Evolutionary conservation across 2,329 filamentous ascomycete species (phyloP).

Genomic region (Nakataea oryzae): DNA sequence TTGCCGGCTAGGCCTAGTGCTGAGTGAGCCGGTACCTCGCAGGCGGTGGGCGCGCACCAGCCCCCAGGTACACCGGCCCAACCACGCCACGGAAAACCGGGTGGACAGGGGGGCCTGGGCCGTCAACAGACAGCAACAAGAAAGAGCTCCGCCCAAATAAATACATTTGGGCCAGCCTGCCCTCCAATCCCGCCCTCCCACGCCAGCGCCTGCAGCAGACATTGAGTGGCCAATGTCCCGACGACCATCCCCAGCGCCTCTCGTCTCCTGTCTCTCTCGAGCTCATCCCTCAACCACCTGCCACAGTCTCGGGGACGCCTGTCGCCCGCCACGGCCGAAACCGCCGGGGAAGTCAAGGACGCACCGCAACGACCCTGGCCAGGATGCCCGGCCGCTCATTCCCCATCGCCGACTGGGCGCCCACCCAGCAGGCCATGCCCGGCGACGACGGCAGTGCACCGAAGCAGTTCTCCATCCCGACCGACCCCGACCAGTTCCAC

Average conservation of each 20-base stretch:
- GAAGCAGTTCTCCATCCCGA: neutral
- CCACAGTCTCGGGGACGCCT: neutral
- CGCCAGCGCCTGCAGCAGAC: neutral
- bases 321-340: neutral
- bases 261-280: neutral
- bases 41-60: neutral
- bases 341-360: neutral
- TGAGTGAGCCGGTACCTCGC: neutral
- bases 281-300: neutral
- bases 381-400: slow-evolving; percentile 16
- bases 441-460: slow-evolving; percentile 14
- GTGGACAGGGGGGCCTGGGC: no score
- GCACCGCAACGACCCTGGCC: neutral
- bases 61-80: neutral
- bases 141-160: neutral
- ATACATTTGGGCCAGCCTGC: no score
- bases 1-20: no score
- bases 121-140: neutral
- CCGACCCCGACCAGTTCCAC: slow-evolving; percentile 1
- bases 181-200: neutral
- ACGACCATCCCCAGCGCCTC: neutral
- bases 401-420: slow-evolving; percentile 29
- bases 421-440: slow-evolving; percentile 31
- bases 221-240: neutral
- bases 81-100: neutral